Percentiles rank a stretch among this genome's conserved stretches.
These are phyloP conservation scores for Teunomyces kruisii DNA, from an alignment of 805 yeast genomes.

Conservation along the genomic window DNA sequence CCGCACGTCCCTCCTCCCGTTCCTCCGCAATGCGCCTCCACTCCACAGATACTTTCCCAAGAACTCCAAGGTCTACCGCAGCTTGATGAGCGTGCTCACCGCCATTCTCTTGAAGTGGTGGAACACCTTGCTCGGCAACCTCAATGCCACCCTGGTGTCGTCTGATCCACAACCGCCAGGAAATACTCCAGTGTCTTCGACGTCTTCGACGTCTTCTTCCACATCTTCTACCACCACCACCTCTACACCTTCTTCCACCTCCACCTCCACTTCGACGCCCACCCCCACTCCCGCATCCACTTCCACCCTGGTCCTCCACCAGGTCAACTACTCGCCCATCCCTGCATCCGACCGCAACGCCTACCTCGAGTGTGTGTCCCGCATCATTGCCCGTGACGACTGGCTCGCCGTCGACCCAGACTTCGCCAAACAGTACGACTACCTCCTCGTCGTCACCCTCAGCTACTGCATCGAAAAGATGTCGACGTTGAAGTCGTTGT, in stretches of 20 bases:
- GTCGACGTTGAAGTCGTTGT: slow-evolving; percentile 46
- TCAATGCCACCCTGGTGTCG: slow-evolving; percentile 2
- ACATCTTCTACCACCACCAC: too few species aligned
- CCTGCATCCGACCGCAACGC: slow-evolving; percentile 51
- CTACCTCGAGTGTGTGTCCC: slow-evolving; percentile 53
- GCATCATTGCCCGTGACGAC: slow-evolving; percentile 47
- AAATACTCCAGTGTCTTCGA: too few species aligned
- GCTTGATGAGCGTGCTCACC: slow-evolving; percentile 32
- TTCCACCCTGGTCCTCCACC: slow-evolving; percentile 44
- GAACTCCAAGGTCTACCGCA: slow-evolving; percentile 25
- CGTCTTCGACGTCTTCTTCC: too few species aligned
- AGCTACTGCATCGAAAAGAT: slow-evolving; percentile 51
- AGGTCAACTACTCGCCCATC: slow-evolving; percentile 20
- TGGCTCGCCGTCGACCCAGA: slow-evolving; percentile 39
- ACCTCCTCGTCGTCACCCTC: slow-evolving; percentile 50
- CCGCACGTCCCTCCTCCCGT: slow-evolving; percentile 47
- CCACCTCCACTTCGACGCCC: too few species aligned
- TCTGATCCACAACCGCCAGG: not conserved
- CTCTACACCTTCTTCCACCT: too few species aligned
- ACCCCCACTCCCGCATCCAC: too few species aligned
- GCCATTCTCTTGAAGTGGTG: slow-evolving; percentile 51
- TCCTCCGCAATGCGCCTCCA: slow-evolving; percentile 31
- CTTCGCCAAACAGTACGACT: slow-evolving; percentile 24
- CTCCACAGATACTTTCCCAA: slow-evolving; percentile 20
- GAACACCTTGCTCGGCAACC: slow-evolving; percentile 41